Evolutionary conservation across 2,329 filamentous ascomycete species (phyloP).

Genomic region (Cytospora leucostoma): DNA sequence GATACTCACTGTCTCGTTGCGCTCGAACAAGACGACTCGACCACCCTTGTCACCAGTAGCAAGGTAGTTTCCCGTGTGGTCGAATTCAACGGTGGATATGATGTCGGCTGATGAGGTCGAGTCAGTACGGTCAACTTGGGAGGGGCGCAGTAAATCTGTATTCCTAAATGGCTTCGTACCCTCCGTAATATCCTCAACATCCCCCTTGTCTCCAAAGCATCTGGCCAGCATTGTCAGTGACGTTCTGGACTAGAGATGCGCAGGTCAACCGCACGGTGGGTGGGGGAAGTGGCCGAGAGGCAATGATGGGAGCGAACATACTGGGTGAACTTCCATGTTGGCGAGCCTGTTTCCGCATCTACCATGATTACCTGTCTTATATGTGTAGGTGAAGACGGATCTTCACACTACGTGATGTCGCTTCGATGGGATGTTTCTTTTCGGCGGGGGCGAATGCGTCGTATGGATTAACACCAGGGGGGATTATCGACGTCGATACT

Average conservation of each 20-base stretch:
- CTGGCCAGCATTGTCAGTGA: constrained; percentile 50
- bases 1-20: constrained; percentile 88
- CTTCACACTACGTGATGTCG: constrained; percentile 32
- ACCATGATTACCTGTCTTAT: constrained; percentile 71
- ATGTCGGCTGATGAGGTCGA: constrained; percentile 67
- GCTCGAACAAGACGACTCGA: constrained; percentile 81
- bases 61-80: constrained; percentile 86
- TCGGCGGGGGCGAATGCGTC: constrained; percentile 11
- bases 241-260: constrained; percentile 8
- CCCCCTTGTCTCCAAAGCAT: constrained; percentile 99
- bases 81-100: constrained; percentile 88
- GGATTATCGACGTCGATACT: constrained; percentile 11
- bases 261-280: not conserved
- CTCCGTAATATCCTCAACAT: constrained; percentile 98
- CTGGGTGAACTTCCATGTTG: constrained; percentile 99
- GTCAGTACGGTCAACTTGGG: constrained; percentile 30
- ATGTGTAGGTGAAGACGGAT: constrained; percentile 33
- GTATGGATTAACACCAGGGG: constrained; percentile 18
- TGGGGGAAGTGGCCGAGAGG: not conserved
- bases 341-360: constrained; percentile 89
- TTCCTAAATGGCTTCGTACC: constrained; percentile 22
- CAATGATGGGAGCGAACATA: constrained; percentile 54
- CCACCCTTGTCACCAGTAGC: constrained; percentile 90
- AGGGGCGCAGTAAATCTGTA: not conserved
- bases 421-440: constrained; percentile 16